These are phyloP conservation scores for Populus hybrid DNA, from an alignment of 441 rosid species.

Conservation along the genomic window DNA sequence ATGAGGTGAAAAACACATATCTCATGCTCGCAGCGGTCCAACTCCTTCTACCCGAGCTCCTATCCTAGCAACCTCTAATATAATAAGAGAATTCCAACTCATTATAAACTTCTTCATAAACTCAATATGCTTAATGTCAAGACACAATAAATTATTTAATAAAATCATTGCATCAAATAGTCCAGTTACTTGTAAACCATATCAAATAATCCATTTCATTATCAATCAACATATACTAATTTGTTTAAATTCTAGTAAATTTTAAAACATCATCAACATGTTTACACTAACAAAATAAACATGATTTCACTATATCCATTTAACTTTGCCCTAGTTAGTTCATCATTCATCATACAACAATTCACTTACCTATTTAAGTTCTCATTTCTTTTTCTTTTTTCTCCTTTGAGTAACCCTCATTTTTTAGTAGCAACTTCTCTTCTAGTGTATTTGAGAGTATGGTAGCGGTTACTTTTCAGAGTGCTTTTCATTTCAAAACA, in stretches of 20 bases:
- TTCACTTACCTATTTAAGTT: neutral
- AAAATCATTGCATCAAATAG: neutral
- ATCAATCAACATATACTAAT: neutral
- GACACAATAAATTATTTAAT: too few relatives aligned
- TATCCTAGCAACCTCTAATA: neutral
- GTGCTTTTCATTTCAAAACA: too few relatives aligned
- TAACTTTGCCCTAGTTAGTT: neutral
- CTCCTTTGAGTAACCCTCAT: neutral
- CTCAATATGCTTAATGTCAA: neutral
- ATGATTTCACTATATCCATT: neutral
- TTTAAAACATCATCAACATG: neutral
- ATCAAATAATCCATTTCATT: neutral
- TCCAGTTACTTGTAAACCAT: neutral
- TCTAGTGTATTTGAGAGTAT: too few relatives aligned
- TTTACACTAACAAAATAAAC: neutral
- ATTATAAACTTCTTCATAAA: neutral
- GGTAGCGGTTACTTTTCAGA: too few relatives aligned
- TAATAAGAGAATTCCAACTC: too few relatives aligned
- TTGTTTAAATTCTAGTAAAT: neutral
- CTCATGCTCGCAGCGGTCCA: fast-evolving
- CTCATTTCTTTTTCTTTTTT: neutral
- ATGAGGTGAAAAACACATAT: neutral
- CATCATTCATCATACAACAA: neutral
- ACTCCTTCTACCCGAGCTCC: neutral
- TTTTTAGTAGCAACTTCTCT: too few relatives aligned